A percentile compares a stretch with the other conserved stretches of the same genome.
Evolutionary conservation across 176 grass and related monocot species (phyloP).

Genomic region (Melocanna baccifera): DNA sequence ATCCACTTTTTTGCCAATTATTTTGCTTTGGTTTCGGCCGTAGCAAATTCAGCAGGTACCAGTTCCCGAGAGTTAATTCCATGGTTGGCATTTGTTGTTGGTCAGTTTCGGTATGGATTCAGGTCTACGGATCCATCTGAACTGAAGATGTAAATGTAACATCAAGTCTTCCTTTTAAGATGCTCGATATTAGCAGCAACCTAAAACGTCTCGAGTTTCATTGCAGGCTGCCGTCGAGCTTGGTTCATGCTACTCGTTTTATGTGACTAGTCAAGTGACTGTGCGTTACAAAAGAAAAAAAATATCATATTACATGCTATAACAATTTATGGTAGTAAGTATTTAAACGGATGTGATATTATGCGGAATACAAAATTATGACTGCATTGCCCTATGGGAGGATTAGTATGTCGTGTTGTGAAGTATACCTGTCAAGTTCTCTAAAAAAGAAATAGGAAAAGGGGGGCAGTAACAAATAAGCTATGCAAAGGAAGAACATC

Average conservation of each 20-base stretch:
- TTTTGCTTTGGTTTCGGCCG: neutral
- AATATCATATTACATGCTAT: too few species aligned
- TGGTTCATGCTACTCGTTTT: neutral
- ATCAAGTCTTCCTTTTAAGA: neutral
- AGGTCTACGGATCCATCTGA: neutral
- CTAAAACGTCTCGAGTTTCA: neutral
- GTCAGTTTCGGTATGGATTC: neutral
- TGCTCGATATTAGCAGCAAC: neutral
- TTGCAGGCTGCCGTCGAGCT: neutral
- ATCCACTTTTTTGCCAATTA: neutral
- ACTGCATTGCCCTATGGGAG: too few species aligned
- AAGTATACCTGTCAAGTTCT: too few species aligned
- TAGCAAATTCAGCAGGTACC: neutral
- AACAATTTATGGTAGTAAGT: too few species aligned
- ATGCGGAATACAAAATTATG: too few species aligned
- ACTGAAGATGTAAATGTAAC: neutral
- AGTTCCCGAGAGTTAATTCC: neutral
- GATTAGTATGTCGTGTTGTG: too few species aligned
- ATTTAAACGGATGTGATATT: too few species aligned
- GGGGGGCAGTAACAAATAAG: too few species aligned
- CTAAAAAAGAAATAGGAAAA: too few species aligned
- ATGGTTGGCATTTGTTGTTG: neutral
- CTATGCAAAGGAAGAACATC: too few species aligned
- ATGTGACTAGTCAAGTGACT: too few species aligned
- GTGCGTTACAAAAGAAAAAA: too few species aligned